These are phyloP conservation scores for Lactarius evosmus DNA, from an alignment of 768 basidiomycete genomes.

Conservation along the genomic window DNA sequence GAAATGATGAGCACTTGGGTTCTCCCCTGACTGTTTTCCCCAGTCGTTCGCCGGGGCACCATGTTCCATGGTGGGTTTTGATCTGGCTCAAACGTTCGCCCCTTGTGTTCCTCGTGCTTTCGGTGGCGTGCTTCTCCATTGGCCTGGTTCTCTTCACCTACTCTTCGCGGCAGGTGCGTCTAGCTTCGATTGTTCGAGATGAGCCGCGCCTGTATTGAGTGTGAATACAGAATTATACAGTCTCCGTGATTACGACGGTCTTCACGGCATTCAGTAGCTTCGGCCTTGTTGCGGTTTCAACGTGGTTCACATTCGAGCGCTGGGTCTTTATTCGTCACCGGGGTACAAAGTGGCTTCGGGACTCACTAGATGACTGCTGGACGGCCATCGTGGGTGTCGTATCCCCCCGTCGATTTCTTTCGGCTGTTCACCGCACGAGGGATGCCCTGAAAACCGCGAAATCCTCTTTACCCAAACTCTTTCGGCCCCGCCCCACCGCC, in stretches of 20 bases:
- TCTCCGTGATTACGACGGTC: constrained; percentile 70
- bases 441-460: constrained; percentile 2
- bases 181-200: not conserved
- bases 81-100: constrained; percentile 88
- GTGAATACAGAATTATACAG: constrained; percentile 47
- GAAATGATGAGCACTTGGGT: constrained; percentile 33
- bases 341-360: constrained; percentile 67
- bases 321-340: constrained; percentile 60
- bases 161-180: constrained; percentile 61
- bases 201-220: not conserved
- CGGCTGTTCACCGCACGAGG: constrained; percentile 1
- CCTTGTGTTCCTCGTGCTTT: constrained; percentile 77
- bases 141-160: constrained; percentile 79
- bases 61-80: constrained; percentile 78
- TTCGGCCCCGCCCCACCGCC: not conserved
- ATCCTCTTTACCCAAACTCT: not conserved
- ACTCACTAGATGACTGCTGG: constrained; percentile 48
- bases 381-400: constrained; percentile 26
- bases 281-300: constrained; percentile 65
- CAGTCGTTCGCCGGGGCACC: constrained; percentile 71
- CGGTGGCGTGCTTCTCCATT: constrained; percentile 78
- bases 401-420: constrained; percentile 15
- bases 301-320: constrained; percentile 71
- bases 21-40: not conserved
- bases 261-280: constrained; percentile 73